Evolutionary conservation across 2,329 filamentous ascomycete species (phyloP).

Genomic region (Cadophora malorum): DNA sequence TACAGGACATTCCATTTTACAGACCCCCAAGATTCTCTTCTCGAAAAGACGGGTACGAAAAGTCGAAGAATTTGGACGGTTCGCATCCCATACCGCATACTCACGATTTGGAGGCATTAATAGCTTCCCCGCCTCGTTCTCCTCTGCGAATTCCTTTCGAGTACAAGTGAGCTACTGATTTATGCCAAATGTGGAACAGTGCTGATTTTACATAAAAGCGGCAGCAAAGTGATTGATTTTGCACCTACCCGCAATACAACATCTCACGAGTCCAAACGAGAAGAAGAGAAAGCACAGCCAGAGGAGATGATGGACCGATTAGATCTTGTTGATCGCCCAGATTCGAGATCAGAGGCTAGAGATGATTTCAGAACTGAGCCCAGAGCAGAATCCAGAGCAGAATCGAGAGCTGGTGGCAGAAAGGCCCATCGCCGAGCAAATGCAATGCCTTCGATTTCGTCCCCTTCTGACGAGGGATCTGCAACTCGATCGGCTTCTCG

Average conservation of each 20-base stretch:
- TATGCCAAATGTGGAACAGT: not conserved
- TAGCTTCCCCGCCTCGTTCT: constrained; percentile 13
- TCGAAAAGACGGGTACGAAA: constrained; percentile 12
- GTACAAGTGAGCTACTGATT: not conserved
- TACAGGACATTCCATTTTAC: constrained; percentile 38
- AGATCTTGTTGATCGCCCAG: constrained; percentile 15
- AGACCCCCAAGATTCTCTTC: constrained; percentile 23
- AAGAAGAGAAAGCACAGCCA: not conserved
- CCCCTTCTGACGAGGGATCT: constrained; percentile 33
- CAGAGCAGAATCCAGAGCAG: constrained; percentile 10
- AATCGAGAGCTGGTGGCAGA: constrained; percentile 13
- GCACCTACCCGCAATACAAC: not conserved
- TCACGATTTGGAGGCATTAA: constrained; percentile 26
- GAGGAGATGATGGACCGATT: constrained; percentile 15
- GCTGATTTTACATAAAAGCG: not conserved
- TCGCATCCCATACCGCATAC: constrained; percentile 13
- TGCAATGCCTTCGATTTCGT: constrained; percentile 22
- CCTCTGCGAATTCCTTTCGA: constrained; percentile 3
- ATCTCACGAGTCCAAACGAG: constrained; percentile 1
- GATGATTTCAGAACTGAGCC: constrained; percentile 2
- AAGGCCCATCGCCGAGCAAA: constrained; percentile 20
- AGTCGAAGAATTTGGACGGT: constrained; percentile 13
- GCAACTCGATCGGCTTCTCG: constrained; percentile 33
- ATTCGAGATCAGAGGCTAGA: constrained; percentile 13
- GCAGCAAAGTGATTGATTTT: constrained; percentile 18